These are phyloP conservation scores for Solanum hybrid DNA, from an alignment of 305 asterid genomes.

Conservation along the genomic window DNA sequence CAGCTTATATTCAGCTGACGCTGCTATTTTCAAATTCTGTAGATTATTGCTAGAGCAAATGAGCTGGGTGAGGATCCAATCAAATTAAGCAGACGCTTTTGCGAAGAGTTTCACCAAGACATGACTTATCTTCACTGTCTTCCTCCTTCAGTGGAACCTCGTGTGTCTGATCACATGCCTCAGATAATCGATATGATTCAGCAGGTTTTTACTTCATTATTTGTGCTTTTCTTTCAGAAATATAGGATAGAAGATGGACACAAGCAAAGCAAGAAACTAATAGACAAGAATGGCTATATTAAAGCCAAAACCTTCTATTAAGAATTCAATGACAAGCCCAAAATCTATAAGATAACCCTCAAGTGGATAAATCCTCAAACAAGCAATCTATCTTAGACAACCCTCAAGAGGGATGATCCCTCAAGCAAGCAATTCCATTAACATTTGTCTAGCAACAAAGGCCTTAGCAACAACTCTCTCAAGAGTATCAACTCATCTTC, in stretches of 20 bases:
- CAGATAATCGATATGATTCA: constrained; percentile 83
- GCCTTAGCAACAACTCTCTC: not conserved
- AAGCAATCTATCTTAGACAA: not conserved
- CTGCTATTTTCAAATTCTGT: constrained; percentile 55
- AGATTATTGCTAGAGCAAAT: constrained; percentile 91
- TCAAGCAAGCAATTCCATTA: not conserved
- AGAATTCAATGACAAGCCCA: not conserved
- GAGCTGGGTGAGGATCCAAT: constrained; percentile 83
- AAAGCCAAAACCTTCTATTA: not conserved
- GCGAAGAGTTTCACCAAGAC: constrained; percentile 86
- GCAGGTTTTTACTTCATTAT: constrained; percentile 38
- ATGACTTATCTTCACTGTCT: constrained; percentile 73
- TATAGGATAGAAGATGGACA: not conserved
- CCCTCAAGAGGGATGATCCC: not conserved
- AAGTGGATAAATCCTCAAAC: not conserved
- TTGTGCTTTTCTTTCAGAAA: constrained; percentile 1
- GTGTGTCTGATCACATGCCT: constrained; percentile 88
- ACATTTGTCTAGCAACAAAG: not conserved
- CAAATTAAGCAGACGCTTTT: constrained; percentile 65
- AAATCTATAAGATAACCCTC: not conserved
- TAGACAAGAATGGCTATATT: not conserved
- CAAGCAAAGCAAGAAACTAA: not conserved
- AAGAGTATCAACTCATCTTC: not conserved
- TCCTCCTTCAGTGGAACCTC: constrained; percentile 90
- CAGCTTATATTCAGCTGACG: constrained; percentile 31